Conservation (phyloP, 2,329 filamentous ascomycete species). For the Penicillium paneum region DNA sequence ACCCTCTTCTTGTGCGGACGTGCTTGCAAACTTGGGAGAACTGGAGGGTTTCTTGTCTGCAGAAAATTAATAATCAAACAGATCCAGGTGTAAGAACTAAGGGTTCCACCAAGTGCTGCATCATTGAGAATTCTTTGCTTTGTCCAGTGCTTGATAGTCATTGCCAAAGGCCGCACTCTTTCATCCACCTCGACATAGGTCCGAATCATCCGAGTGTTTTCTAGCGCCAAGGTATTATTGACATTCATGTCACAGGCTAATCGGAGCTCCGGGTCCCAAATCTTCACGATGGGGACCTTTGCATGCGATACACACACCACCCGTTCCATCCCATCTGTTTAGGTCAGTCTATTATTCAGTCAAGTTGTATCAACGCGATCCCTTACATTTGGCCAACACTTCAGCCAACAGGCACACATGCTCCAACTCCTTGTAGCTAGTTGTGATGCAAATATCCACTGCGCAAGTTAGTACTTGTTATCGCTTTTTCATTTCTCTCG, state of each 20-base stretch:
- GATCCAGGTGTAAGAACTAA: conserved; percentile 99
- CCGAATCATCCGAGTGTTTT: conserved; percentile 97
- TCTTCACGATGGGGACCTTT: conserved; percentile 97
- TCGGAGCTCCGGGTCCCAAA: conserved; percentile 90
- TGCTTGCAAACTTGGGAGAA: conserved; percentile 82
- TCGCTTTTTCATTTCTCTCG: neutral
- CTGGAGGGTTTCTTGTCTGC: conserved; percentile 77
- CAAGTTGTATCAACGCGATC: neutral
- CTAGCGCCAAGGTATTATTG: conserved; percentile 90
- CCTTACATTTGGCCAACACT: conserved; percentile 77
- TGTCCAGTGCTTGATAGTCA: conserved; percentile 98
- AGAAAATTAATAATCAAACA: conserved; percentile 97
- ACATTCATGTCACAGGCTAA: conserved; percentile 98
- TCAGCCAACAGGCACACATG: conserved; percentile 88
- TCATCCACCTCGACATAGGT: conserved; percentile 94
- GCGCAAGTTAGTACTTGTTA: conserved; percentile 22
- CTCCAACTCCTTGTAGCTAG: conserved; percentile 80
- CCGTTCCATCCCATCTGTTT: conserved; percentile 86
- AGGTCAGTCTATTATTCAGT: conserved; percentile 12
- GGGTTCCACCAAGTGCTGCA: conserved; percentile 90
- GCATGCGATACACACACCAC: conserved; percentile 92
- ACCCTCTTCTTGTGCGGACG: conserved; percentile 60
- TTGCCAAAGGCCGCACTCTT: conserved; percentile 84
- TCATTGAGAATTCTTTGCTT: conserved; percentile 90
- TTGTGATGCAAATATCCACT: conserved; percentile 99